A percentile compares a stretch with the other conserved stretches of the same genome.
These are phyloP conservation scores for Gracilariopsis chorda DNA, from an alignment of 23 red algal species.

Conservation along the genomic window DNA sequence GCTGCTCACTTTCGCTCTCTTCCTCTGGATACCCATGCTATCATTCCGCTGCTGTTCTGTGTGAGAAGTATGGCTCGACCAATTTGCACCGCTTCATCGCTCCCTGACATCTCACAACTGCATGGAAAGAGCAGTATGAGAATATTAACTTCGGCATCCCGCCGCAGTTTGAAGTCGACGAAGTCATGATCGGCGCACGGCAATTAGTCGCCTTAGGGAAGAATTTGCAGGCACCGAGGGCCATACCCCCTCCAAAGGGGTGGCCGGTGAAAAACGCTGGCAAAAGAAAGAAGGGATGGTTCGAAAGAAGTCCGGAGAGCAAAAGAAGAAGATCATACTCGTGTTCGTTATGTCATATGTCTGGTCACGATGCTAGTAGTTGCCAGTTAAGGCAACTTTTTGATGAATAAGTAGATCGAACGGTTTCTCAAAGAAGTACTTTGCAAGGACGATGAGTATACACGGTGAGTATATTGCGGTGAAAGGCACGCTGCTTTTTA, in stretches of 20 bases:
- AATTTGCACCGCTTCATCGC: constrained; percentile 15
- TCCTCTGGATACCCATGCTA: not conserved
- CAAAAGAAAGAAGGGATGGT: not conserved
- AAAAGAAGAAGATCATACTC: not conserved
- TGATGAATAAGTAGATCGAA: too few species aligned
- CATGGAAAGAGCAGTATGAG: constrained; percentile 53
- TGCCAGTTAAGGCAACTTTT: too few species aligned
- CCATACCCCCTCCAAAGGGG: not conserved
- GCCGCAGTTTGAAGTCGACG: constrained; percentile 23
- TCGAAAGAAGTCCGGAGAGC: not conserved
- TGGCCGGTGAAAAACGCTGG: not conserved
- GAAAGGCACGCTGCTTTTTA: too few species aligned
- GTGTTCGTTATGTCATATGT: not conserved
- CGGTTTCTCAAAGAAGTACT: too few species aligned
- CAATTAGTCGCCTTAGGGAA: not conserved
- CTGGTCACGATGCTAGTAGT: too few species aligned
- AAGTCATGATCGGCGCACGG: not conserved
- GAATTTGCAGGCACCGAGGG: not conserved
- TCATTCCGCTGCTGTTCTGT: constrained; percentile 5
- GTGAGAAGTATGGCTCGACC: constrained; percentile 14
- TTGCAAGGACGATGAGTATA: too few species aligned
- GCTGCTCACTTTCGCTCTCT: not conserved
- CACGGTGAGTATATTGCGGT: too few species aligned
- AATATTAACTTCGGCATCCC: not conserved
- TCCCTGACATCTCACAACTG: not conserved